Conservation (phyloP, 495 filamentous ascomycete genomes). For the Talaromyces liani region DNA sequence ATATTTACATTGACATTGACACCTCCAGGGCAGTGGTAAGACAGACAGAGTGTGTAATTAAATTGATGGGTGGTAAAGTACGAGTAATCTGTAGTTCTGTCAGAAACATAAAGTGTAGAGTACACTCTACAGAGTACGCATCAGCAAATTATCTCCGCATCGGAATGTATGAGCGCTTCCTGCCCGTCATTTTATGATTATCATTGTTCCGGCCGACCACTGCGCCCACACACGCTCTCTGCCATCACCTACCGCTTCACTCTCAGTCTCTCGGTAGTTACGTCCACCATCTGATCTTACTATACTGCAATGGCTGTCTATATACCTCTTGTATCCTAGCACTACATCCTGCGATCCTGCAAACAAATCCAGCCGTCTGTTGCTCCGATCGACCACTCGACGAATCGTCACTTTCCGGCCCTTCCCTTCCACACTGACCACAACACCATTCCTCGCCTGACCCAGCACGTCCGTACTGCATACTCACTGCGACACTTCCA, state of each 20-base stretch:
- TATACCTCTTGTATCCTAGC: constrained; percentile 10
- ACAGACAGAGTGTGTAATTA: background rate
- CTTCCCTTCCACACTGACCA: background rate
- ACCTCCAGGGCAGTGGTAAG: background rate
- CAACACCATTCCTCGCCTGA: background rate
- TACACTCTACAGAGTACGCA: too few relatives aligned
- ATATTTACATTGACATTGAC: background rate
- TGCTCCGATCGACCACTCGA: constrained; percentile 12
- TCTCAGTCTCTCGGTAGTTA: background rate
- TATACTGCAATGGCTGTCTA: constrained; percentile 7
- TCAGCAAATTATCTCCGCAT: background rate
- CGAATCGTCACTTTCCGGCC: constrained; percentile 10
- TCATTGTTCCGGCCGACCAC: constrained; percentile 9
- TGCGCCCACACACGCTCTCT: background rate
- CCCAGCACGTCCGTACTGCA: background rate
- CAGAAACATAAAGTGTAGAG: too few relatives aligned
- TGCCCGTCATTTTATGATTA: background rate
- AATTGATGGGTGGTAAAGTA: too few relatives aligned
- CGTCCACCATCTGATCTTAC: constrained; percentile 2
- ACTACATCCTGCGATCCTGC: constrained; percentile 11
- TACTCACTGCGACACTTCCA: background rate
- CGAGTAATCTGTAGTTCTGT: too few relatives aligned
- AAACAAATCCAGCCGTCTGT: constrained; percentile 5
- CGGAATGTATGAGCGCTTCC: background rate
- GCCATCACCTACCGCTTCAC: background rate